Conservation (phyloP, 179 eudicot species). For the Silene noctiflora region DNA sequence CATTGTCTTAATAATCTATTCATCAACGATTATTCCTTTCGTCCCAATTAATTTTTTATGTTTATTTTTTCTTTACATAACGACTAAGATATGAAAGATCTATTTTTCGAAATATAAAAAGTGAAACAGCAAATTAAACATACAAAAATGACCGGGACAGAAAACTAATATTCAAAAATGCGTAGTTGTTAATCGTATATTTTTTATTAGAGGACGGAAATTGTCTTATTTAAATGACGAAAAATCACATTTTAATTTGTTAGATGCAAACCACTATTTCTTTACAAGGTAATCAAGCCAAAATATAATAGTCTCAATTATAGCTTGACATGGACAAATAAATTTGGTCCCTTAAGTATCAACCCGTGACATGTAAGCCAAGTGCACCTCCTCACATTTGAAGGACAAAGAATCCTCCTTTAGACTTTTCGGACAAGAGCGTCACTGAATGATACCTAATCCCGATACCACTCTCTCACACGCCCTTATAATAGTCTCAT, state of each 20-base stretch:
- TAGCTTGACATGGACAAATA: slow-evolving; percentile 32
- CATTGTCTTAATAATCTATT: not conserved
- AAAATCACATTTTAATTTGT: not conserved
- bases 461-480: too few relatives aligned
- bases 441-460: too few relatives aligned
- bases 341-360: slow-evolving; percentile 20
- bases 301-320: slow-evolving; percentile 19
- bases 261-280: slow-evolving; percentile 11
- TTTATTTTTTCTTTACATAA: too few relatives aligned
- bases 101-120: too few relatives aligned
- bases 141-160: too few relatives aligned
- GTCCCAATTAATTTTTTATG: too few relatives aligned
- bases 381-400: slow-evolving; percentile 6
- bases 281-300: slow-evolving; percentile 25
- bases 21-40: not conserved
- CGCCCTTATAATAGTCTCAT: too few relatives aligned
- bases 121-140: too few relatives aligned
- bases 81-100: too few relatives aligned
- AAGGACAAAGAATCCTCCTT: slow-evolving; percentile 31
- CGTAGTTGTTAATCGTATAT: not conserved
- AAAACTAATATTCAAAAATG: not conserved
- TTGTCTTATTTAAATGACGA: not conserved
- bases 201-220: not conserved
- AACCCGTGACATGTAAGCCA: slow-evolving; percentile 33
- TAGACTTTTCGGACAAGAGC: not conserved